These are phyloP conservation scores for Lichtheimia ornata DNA, from an alignment of 371 early-diverging fungal genomes.

Conservation along the genomic window DNA sequence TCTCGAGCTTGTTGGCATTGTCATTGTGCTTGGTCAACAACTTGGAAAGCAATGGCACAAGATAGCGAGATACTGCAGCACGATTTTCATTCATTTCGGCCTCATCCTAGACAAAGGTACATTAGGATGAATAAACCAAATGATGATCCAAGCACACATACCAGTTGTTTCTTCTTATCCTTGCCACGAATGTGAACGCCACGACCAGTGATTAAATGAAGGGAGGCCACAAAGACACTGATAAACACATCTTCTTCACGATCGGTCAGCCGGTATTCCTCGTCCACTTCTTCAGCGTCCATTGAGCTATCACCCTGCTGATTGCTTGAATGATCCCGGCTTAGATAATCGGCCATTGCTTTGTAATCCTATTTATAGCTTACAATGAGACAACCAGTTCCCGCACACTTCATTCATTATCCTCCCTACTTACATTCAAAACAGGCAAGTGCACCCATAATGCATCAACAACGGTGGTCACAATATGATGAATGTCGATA, in stretches of 20 bases:
- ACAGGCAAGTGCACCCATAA: slow-evolving; percentile 55
- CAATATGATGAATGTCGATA: slow-evolving; percentile 24
- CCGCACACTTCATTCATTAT: background rate
- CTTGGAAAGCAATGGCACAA: slow-evolving; percentile 59
- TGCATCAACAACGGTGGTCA: slow-evolving; percentile 55
- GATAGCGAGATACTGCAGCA: slow-evolving; percentile 55
- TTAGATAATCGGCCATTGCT: slow-evolving; percentile 58
- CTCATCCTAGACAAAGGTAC: slow-evolving; percentile 20
- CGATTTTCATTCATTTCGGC: slow-evolving; percentile 24
- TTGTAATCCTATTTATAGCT: slow-evolving; percentile 47
- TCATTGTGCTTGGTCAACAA: slow-evolving; percentile 69
- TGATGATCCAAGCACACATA: background rate
- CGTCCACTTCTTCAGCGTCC: slow-evolving; percentile 21
- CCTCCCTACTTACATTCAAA: slow-evolving; percentile 17
- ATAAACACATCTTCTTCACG: slow-evolving; percentile 67
- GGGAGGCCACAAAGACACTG: slow-evolving; percentile 49
- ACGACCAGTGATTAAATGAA: slow-evolving; percentile 37
- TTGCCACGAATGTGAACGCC: slow-evolving; percentile 19
- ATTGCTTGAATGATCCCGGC: slow-evolving; percentile 55
- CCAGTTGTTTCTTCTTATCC: slow-evolving; percentile 23
- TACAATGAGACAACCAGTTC: background rate
- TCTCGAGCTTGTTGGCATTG: slow-evolving; percentile 53
- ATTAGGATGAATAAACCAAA: background rate
- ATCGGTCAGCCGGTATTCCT: slow-evolving; percentile 54
- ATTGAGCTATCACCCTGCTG: slow-evolving; percentile 18